Evolutionary conservation across 129 eudicot species (phyloP).

Genomic region (Daucus carota): DNA sequence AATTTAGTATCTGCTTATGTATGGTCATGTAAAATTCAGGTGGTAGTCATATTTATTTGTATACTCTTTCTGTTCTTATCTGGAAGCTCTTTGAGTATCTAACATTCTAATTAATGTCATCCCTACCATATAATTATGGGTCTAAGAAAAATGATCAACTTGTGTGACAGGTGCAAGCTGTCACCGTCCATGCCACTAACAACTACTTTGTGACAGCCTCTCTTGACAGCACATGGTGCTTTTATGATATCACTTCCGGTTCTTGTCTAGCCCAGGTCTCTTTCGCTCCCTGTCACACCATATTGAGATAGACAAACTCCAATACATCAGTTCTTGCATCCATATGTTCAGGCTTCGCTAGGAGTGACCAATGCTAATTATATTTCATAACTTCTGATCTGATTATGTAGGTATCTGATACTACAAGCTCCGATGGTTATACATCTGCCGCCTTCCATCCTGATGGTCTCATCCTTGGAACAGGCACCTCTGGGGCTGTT

Average conservation of each 20-base stretch:
- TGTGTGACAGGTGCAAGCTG: slow-evolving; percentile 81
- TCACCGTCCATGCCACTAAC: slow-evolving; percentile 88
- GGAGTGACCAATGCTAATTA: neutral
- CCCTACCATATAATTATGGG: neutral
- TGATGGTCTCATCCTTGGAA: slow-evolving; percentile 98
- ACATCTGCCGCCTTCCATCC: slow-evolving; percentile 99
- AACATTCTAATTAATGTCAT: neutral
- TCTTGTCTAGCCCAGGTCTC: slow-evolving; percentile 88
- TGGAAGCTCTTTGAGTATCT: neutral
- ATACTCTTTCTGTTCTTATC: neutral
- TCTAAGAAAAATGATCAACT: slow-evolving; percentile 1
- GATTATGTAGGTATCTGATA: slow-evolving; percentile 63
- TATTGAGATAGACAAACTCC: neutral
- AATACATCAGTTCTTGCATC: neutral
- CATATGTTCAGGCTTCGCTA: neutral
- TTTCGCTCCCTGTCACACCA: neutral
- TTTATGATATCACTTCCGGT: slow-evolving; percentile 77
- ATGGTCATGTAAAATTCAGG: neutral
- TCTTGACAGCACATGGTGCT: slow-evolving; percentile 91
- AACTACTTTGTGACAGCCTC: slow-evolving; percentile 92
- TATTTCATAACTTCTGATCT: neutral
- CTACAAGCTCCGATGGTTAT: slow-evolving; percentile 69
- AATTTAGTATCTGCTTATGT: neutral
- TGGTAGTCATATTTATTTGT: neutral
- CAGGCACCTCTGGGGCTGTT: slow-evolving; percentile 78